Evolutionary conservation across 1,139 yeast genomes (phyloP).

Genomic region (Geotrichum phurueaensis): DNA sequence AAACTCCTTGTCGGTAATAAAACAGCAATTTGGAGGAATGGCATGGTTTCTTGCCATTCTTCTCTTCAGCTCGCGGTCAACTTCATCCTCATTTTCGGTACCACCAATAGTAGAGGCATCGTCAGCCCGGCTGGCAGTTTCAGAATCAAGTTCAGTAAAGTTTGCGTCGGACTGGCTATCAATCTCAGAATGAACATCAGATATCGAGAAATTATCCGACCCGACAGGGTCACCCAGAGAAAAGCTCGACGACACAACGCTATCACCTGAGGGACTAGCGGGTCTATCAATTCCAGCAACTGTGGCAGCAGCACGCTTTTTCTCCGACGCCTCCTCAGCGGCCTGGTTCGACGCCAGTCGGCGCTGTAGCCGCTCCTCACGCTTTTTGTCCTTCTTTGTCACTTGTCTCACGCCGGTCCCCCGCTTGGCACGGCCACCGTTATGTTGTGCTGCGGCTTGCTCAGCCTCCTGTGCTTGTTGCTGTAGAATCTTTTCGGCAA

Average conservation of each 20-base stretch:
- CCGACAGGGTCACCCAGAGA: conserved; percentile 55
- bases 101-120: conserved; percentile 27
- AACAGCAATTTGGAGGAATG: conserved; percentile 67
- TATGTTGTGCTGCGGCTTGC: conserved; percentile 42
- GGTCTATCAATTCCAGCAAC: conserved; percentile 6
- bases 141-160: conserved; percentile 10
- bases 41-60: conserved; percentile 50
- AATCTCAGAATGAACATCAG: conserved; percentile 27
- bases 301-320: conserved; percentile 1
- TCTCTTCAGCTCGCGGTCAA: conserved; percentile 33
- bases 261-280: conserved; percentile 19
- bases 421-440: conserved; percentile 29
- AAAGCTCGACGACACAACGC: conserved; percentile 56
- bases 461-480: conserved; percentile 33
- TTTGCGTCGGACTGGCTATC: conserved; percentile 14
- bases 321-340: conserved; percentile 14
- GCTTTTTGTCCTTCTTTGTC: conserved; percentile 36
- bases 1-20: conserved; percentile 60
- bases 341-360: conserved; percentile 22
- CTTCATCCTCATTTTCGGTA: conserved; percentile 33
- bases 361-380: conserved; percentile 31
- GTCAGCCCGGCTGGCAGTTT: conserved; percentile 17
- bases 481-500: conserved; percentile 65
- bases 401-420: conserved; percentile 32
- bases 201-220: conserved; percentile 31